A percentile compares a stretch with the other conserved stretches of the same genome.
Conservation (phyloP, 768 basidiomycete genomes). For the Harrya chromipes region DNA sequence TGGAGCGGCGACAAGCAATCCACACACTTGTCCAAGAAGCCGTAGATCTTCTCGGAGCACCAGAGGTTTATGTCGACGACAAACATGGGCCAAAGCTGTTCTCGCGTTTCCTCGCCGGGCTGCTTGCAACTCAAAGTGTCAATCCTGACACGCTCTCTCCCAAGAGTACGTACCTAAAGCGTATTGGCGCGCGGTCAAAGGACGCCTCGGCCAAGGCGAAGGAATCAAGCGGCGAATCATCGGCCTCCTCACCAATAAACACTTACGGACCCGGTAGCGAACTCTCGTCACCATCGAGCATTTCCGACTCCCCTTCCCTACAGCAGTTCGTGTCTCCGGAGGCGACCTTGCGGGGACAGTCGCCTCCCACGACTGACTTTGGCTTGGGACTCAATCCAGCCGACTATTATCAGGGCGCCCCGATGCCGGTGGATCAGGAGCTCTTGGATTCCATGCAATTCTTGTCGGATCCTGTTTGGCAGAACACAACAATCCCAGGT, state of each 20-base stretch:
- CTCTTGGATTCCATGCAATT: conserved; percentile 62
- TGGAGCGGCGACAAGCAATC: conserved; percentile 59
- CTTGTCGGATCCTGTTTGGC: conserved; percentile 55
- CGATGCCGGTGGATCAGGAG: conserved; percentile 56
- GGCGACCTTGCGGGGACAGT: conserved; percentile 13
- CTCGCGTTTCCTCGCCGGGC: conserved; percentile 70
- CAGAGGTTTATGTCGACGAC: conserved; percentile 75
- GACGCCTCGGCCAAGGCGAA: conserved; percentile 8
- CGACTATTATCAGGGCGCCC: conserved; percentile 42
- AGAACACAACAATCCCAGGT: conserved; percentile 55
- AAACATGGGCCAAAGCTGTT: conserved; percentile 80
- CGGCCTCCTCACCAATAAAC: conserved; percentile 3
- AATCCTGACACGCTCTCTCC: conserved; percentile 13
- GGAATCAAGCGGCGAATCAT: not conserved
- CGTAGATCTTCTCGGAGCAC: conserved; percentile 62
- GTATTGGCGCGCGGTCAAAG: conserved; percentile 11
- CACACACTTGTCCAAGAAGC: conserved; percentile 60
- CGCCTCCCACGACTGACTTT: conserved; percentile 2
- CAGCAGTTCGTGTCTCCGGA: conserved; percentile 40
- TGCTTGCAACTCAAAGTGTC: conserved; percentile 59
- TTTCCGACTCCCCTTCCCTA: conserved; percentile 37
- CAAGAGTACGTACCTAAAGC: conserved; percentile 3
- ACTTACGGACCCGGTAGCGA: conserved; percentile 11
- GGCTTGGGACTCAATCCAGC: conserved; percentile 25
- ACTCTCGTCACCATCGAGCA: conserved; percentile 25